Percentiles rank a stretch among this genome's conserved stretches.
These are phyloP conservation scores for Porphyra umbilicalis DNA, from an alignment of 31 red algal genomes.

Conservation along the genomic window DNA sequence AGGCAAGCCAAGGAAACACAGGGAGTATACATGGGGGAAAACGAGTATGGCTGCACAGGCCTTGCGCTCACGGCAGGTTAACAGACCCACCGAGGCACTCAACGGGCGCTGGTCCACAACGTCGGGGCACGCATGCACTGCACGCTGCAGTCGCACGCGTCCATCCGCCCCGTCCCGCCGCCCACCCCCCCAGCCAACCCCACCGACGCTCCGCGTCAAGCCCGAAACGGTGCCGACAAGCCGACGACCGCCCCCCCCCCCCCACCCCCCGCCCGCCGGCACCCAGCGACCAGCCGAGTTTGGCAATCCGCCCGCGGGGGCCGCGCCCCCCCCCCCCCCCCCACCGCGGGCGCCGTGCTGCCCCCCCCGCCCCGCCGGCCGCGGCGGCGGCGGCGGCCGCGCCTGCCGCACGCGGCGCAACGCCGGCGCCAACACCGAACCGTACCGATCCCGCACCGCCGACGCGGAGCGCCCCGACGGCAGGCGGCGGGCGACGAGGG, in stretches of 20 bases:
- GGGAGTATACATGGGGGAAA: too few species aligned
- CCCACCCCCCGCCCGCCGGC: not conserved
- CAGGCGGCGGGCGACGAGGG: not conserved
- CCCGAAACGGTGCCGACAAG: not conserved
- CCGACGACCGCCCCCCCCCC: not conserved
- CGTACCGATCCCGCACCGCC: not conserved
- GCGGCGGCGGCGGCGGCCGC: too few species aligned
- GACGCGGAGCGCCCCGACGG: not conserved
- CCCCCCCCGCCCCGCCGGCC: not conserved
- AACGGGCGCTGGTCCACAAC: too few species aligned
- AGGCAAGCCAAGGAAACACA: too few species aligned
- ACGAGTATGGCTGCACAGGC: too few species aligned
- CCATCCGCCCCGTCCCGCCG: not conserved
- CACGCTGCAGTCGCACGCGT: too few species aligned
- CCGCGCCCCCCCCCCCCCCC: not conserved
- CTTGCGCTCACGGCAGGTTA: too few species aligned
- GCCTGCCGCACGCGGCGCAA: not conserved
- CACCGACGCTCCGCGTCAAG: too few species aligned
- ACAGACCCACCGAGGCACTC: too few species aligned
- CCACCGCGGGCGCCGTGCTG: not conserved
- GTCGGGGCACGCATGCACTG: too few species aligned
- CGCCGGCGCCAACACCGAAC: not conserved
- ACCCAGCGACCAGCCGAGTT: not conserved
- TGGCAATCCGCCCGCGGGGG: too few species aligned
- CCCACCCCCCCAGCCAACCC: not conserved